These are phyloP conservation scores for Kondoa subrosea DNA, from an alignment of 768 basidiomycete species.

Conservation along the genomic window DNA sequence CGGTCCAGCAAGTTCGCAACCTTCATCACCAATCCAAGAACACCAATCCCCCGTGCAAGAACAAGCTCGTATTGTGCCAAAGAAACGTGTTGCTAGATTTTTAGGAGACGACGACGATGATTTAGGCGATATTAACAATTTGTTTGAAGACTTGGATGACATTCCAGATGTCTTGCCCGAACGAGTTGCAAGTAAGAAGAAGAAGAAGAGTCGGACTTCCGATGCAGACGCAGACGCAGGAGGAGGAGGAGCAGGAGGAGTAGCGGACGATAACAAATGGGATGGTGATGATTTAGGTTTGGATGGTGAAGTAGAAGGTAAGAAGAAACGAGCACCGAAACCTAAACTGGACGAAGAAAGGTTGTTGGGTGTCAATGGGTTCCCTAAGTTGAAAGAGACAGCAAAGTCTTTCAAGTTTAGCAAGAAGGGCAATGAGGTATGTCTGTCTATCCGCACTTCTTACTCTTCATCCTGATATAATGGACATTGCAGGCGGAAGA, in stretches of 20 bases:
- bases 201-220: background rate
- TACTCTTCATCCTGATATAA: background rate
- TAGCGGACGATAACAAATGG: background rate
- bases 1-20: too few relatives aligned
- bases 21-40: too few relatives aligned
- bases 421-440: slow-evolving; percentile 84
- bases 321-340: slow-evolving; percentile 38
- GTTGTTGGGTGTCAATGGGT: slow-evolving; percentile 54
- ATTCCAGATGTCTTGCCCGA: background rate
- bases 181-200: background rate
- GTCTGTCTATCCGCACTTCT: slow-evolving; percentile 7
- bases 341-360: slow-evolving; percentile 47
- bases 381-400: slow-evolving; percentile 59
- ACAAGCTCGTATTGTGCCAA: too few relatives aligned
- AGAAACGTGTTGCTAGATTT: background rate
- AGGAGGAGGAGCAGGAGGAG: too few relatives aligned
- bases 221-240: too few relatives aligned
- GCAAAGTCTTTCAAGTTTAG: slow-evolving; percentile 61
- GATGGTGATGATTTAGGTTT: background rate
- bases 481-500: slow-evolving; percentile 48
- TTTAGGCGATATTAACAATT: background rate
- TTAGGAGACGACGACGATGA: background rate
- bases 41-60: too few relatives aligned
- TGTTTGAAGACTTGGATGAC: background rate
- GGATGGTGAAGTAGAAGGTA: background rate